phyloP scores from a whole-genome alignment of 2,329 filamentous ascomycete species.

The Phialemonium atrogriseum region DNA sequence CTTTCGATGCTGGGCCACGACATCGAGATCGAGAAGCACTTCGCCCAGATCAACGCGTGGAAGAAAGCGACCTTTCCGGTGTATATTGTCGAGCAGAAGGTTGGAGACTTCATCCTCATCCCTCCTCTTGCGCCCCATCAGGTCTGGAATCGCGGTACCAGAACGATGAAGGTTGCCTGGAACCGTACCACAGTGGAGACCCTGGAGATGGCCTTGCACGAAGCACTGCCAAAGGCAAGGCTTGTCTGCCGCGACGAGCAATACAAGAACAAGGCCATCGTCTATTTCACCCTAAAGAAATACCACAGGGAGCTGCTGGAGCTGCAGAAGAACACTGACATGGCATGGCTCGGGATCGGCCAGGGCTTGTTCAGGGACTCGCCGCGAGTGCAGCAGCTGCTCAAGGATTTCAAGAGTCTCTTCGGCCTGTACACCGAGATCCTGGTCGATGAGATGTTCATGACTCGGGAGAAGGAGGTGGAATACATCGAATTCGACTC shows the following conservation, averaged over 20 bases:
- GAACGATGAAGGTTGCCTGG: conserved; percentile 97
- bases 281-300: conserved; percentile 78
- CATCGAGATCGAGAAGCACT: conserved; percentile 94
- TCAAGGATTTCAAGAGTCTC: conserved; percentile 72
- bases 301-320: conserved; percentile 57
- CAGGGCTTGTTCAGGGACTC: conserved; percentile 33
- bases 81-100: conserved; percentile 83
- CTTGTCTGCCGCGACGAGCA: conserved; percentile 95
- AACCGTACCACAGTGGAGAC: conserved; percentile 93
- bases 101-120: conserved; percentile 88
- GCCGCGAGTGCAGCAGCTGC: conserved; percentile 53
- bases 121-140: conserved; percentile 92
- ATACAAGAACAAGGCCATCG: conserved; percentile 96
- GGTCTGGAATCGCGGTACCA: conserved; percentile 94
- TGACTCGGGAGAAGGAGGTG: conserved; percentile 58
- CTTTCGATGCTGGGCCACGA: conserved; percentile 89
- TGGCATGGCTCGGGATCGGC: conserved; percentile 38
- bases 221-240: conserved; percentile 80
- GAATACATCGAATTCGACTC: conserved; percentile 80
- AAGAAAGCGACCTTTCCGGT: conserved; percentile 89
- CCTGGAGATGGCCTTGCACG: conserved; percentile 72
- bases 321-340: conserved; percentile 40
- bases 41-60: conserved; percentile 92
- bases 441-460: conserved; percentile 80
- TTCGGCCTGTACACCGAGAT: conserved; percentile 73